Percentiles rank a stretch among this genome's conserved stretches.
Conservation (phyloP, 2,329 filamentous ascomycete genomes). For the Westerdykella ornata region DNA sequence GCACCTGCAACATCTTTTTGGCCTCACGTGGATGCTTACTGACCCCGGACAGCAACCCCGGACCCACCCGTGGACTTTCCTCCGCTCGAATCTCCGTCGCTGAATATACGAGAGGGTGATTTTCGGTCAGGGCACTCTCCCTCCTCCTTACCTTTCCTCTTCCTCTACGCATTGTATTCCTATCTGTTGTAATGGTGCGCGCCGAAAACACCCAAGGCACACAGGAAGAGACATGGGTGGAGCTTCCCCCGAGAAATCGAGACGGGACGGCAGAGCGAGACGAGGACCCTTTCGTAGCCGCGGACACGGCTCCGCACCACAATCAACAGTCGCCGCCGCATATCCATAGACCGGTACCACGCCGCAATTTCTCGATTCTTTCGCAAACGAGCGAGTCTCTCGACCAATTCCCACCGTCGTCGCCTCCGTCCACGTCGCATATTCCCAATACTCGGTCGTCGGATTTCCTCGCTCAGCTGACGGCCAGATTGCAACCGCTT, state of each 20-base stretch:
- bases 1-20: too few species aligned
- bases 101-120: constrained; percentile 8
- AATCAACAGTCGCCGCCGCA: constrained; percentile 16
- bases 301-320: constrained; percentile 15
- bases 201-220: background rate
- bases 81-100: too few species aligned
- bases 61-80: too few species aligned
- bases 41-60: too few species aligned
- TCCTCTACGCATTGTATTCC: constrained; percentile 5
- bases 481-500: constrained; percentile 30
- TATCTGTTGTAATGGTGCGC: background rate
- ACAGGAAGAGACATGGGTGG: too few species aligned
- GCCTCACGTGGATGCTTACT: too few species aligned
- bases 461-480: constrained; percentile 35
- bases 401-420: constrained; percentile 15
- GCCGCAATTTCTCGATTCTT: constrained; percentile 27
- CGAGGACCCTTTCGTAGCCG: constrained; percentile 20
- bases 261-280: constrained; percentile 15
- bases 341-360: constrained; percentile 36
- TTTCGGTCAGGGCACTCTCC: constrained; percentile 3
- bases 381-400: constrained; percentile 20
- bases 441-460: constrained; percentile 20
- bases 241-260: constrained; percentile 2
- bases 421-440: constrained; percentile 5
- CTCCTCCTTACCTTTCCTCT: constrained; percentile 6